Base-by-base conservation (phyloP, 2,329 filamentous ascomycete species). In the Penicillium concentricum region DNA sequence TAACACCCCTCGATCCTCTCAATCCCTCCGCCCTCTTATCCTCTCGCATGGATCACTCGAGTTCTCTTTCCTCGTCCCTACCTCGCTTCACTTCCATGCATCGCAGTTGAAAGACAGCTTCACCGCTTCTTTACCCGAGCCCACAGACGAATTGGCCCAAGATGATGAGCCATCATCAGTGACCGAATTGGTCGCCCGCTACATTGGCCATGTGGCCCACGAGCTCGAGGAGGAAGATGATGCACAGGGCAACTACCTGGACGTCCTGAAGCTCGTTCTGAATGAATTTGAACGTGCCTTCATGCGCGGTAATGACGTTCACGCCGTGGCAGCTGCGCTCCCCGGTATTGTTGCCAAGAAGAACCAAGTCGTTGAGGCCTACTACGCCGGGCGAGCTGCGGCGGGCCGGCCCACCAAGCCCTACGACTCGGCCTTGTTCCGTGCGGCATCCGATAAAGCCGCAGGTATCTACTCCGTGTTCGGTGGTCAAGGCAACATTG, bases 111-210 rank as follows among this genome's bases (percentile, higher is more conserved):
- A 93, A 82, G 92, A 97, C 68, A 85, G 87, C 65, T 99, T 99
- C 79, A 84, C 87, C 64, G 84, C 90, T 46, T 91, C 87, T 63
- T 84, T 99, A 66, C 95, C 95, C 52, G 83, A 87, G 69, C 90
- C 94, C 56, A 99, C 95, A 73, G 94, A 99, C 74, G 94, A 99
- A 81, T 86, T 97, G 63, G 95, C 94, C 60, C 92, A 93, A 74
- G 95, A 99, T 81, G 94, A 99, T 69, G 95, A 99, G 81, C 94
- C 94, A n/a, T 97, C 94, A 37, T 99, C 95, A 24, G 87, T 92
- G 45, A 81, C 91, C 43, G 94, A 99, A 80, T 83, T 99, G 59
- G 91, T 99, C 32, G 92, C 91, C 60, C 87, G 93, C 74, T 99
- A 96, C 78, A 87, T 99, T 72, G 92, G 91, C 67, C 95, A 91